Evolutionary conservation across 2,329 filamentous ascomycete species (phyloP).

Genomic region (Graphiopsis chlorocephala): DNA sequence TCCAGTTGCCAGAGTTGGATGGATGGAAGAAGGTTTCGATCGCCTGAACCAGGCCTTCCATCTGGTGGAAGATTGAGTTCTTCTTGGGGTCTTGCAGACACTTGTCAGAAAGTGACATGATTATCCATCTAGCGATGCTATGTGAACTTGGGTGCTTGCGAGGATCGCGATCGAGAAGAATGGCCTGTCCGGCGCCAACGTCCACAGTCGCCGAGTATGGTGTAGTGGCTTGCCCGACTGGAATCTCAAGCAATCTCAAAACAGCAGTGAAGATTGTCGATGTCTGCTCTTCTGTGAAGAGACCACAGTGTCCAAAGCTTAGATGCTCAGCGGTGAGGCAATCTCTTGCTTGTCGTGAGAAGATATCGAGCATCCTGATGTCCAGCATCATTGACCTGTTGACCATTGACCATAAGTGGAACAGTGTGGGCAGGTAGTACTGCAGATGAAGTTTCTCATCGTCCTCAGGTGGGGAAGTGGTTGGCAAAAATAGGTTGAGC

Average conservation of each 20-base stretch:
- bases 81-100: conserved; percentile 68
- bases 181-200: conserved; percentile 74
- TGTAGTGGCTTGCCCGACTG: conserved; percentile 91
- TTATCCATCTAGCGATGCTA: conserved; percentile 87
- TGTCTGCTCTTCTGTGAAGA: conserved; percentile 90
- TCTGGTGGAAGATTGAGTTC: conserved; percentile 71
- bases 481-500: conserved; percentile 84
- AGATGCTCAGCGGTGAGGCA: conserved; percentile 72
- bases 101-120: conserved; percentile 85
- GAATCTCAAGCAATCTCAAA: conserved; percentile 86
- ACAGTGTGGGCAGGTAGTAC: conserved; percentile 87
- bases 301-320: conserved; percentile 79
- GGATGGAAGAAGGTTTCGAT: conserved; percentile 99
- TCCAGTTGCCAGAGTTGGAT: conserved; percentile 92
- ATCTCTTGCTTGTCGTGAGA: conserved; percentile 84
- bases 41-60: conserved; percentile 89
- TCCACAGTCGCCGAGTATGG: conserved; percentile 82
- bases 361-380: conserved; percentile 80
- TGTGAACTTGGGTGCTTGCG: conserved; percentile 91
- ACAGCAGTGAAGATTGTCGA: conserved; percentile 90
- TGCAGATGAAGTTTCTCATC: conserved; percentile 77
- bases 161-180: conserved; percentile 86
- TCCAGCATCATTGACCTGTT: conserved; percentile 87
- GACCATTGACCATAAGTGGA: conserved; percentile 93
- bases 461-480: conserved; percentile 69